Conservation (phyloP, 2,329 filamentous ascomycete species). For the Magnaporthiopsis incrustans region DNA sequence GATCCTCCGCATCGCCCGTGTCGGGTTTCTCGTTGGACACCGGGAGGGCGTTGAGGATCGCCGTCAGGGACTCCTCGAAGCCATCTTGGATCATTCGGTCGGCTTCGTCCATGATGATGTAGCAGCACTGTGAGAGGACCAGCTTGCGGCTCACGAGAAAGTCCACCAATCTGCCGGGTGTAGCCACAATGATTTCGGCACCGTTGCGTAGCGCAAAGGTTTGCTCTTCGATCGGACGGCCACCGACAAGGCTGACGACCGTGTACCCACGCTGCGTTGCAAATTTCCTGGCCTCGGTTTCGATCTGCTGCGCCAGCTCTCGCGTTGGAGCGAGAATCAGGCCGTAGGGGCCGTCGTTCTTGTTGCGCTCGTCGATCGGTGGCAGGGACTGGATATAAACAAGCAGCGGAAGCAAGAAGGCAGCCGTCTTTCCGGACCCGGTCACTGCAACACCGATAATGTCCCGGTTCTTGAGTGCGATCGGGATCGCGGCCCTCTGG, state of each 20-base stretch:
- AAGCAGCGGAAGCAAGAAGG: slow-evolving; percentile 84
- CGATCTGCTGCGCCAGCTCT: slow-evolving; percentile 96
- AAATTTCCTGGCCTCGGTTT: slow-evolving; percentile 88
- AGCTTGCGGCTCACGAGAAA: slow-evolving; percentile 90
- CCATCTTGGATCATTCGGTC: slow-evolving; percentile 98
- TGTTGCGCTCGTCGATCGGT: slow-evolving; percentile 73
- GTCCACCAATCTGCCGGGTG: slow-evolving; percentile 91
- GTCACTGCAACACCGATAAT: slow-evolving; percentile 98
- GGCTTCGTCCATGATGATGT: slow-evolving; percentile 98
- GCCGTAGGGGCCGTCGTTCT: slow-evolving; percentile 94
- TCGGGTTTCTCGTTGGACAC: slow-evolving; percentile 94
- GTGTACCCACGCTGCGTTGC: slow-evolving; percentile 85
- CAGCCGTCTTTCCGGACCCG: slow-evolving; percentile 95
- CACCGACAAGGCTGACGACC: slow-evolving; percentile 95
- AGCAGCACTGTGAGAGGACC: slow-evolving; percentile 93
- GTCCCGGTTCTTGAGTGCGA: slow-evolving; percentile 85
- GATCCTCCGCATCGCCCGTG: slow-evolving; percentile 81
- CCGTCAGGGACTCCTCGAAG: slow-evolving; percentile 96
- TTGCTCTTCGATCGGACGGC: slow-evolving; percentile 90
- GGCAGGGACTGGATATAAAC: slow-evolving; percentile 92
- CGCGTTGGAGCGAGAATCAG: slow-evolving; percentile 94
- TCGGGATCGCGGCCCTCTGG: slow-evolving; percentile 89
- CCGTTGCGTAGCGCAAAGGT: slow-evolving; percentile 83
- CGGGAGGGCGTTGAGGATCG: slow-evolving; percentile 90
- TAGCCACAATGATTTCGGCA: slow-evolving; percentile 97